phyloP scores from a whole-genome alignment of 108 stramenopile species.

The Skeletonema menzelii region DNA sequence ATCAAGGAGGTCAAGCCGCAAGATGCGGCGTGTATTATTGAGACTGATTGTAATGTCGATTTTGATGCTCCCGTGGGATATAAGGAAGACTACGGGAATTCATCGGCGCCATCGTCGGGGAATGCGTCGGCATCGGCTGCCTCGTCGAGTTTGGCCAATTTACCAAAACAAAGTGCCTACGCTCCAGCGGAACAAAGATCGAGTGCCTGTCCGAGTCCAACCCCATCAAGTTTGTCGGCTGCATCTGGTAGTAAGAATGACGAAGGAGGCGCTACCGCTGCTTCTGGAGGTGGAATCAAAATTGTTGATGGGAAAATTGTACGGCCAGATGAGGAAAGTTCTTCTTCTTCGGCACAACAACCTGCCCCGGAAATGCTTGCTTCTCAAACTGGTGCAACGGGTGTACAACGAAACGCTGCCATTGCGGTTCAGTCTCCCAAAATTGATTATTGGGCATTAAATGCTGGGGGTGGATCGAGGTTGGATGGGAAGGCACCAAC shows the following conservation, averaged over 20 bases:
- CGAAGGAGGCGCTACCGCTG: conserved; percentile 14
- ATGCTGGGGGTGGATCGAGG: conserved; percentile 78
- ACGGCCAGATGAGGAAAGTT: conserved; percentile 24
- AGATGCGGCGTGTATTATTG: conserved; percentile 94
- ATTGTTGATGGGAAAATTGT: conserved; percentile 86
- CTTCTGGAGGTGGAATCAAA: conserved; percentile 45
- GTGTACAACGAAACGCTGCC: conserved; percentile 86
- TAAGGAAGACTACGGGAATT: conserved; percentile 42
- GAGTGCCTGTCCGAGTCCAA: conserved; percentile 71
- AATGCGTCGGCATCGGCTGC: conserved; percentile 7
- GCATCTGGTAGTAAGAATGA: conserved; percentile 10
- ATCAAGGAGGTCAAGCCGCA: conserved; percentile 92
- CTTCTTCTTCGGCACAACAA: conserved; percentile 12
- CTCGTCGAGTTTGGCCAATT: conserved; percentile 29
- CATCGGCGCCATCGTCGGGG: conserved; percentile 24
- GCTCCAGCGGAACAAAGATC: conserved; percentile 42
- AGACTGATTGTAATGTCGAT: conserved; percentile 95
- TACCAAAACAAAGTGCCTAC: conserved; percentile 53
- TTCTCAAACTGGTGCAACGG: conserved; percentile 74
- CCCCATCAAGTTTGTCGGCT: conserved; percentile 45
- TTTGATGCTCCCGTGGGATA: conserved; percentile 96
- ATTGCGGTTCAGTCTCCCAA: conserved; percentile 70
- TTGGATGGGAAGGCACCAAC: conserved; percentile 79
- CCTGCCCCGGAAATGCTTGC: conserved; percentile 54
- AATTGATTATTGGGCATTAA: conserved; percentile 87